Evolutionary conservation across 2,329 filamentous ascomycete genomes (phyloP).

Genomic region (Trichoderma sp.): DNA sequence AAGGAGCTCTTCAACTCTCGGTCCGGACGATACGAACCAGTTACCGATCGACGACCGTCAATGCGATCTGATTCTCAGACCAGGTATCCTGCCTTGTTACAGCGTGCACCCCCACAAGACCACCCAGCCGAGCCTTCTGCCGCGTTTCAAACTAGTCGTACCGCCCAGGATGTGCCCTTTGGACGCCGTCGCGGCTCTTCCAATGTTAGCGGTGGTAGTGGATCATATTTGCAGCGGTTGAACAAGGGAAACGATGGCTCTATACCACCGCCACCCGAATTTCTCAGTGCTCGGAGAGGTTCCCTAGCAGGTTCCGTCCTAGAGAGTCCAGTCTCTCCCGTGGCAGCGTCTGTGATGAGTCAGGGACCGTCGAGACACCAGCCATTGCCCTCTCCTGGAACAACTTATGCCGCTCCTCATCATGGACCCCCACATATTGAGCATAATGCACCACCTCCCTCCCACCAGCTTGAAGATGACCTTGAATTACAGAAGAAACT

Average conservation of each 20-base stretch:
- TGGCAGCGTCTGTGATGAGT: constrained; percentile 29
- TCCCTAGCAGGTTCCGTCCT: constrained; percentile 50
- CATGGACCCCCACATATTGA: constrained; percentile 32
- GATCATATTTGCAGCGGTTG: constrained; percentile 62
- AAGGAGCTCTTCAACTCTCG: constrained; percentile 93
- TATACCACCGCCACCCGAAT: constrained; percentile 44
- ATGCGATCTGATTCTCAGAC: constrained; percentile 66
- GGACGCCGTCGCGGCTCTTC: constrained; percentile 82
- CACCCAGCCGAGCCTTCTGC: constrained; percentile 79
- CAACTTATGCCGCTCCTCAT: constrained; percentile 44
- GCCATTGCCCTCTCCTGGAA: constrained; percentile 44
- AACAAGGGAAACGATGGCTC: constrained; percentile 46
- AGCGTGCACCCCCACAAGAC: constrained; percentile 67
- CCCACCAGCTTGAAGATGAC: constrained; percentile 51
- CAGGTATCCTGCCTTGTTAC: constrained; percentile 76
- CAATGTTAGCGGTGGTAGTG: constrained; percentile 85
- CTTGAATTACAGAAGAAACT: constrained; percentile 67
- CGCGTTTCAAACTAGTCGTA: constrained; percentile 79
- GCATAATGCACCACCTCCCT: constrained; percentile 34
- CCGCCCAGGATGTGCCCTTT: constrained; percentile 67
- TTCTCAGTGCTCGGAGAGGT: constrained; percentile 47
- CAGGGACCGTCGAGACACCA: constrained; percentile 34
- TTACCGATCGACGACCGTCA: constrained; percentile 71
- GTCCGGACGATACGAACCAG: constrained; percentile 89
- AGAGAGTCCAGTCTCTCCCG: constrained; percentile 53